Conservation (phyloP, 2,329 filamentous ascomycete species). For the Diaporthe humulicola region DNA sequence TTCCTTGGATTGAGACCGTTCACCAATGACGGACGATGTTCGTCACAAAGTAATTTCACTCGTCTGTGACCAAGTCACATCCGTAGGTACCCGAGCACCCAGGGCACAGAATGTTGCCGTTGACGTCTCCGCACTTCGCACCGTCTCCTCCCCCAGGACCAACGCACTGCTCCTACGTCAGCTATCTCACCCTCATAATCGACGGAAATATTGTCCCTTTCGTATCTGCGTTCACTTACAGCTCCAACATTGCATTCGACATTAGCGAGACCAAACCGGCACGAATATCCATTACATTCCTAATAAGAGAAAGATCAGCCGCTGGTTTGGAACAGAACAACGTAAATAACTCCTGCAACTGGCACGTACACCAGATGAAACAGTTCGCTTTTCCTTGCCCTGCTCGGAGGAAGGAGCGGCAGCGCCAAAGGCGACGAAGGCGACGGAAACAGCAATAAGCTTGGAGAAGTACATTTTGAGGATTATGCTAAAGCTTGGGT, state of each 20-base stretch:
- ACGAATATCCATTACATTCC: background rate
- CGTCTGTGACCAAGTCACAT: constrained; percentile 2
- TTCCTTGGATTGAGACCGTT: background rate
- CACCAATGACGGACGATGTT: background rate
- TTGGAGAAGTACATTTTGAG: background rate
- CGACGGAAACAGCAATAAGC: background rate
- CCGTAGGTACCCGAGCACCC: background rate
- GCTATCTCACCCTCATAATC: background rate
- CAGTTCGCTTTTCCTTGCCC: background rate
- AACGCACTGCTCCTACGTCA: background rate
- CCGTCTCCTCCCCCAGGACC: background rate
- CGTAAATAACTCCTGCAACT: background rate
- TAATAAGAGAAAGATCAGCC: background rate
- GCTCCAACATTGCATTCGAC: background rate
- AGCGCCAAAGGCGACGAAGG: background rate
- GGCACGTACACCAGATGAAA: background rate
- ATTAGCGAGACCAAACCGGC: background rate
- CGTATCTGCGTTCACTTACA: background rate
- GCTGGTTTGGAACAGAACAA: background rate
- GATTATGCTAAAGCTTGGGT: background rate
- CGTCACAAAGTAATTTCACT: background rate
- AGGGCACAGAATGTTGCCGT: background rate
- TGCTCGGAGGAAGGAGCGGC: background rate
- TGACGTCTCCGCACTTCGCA: background rate
- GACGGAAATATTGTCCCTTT: background rate